Conservation (phyloP, 129 eudicot genomes). For the Scalesia atractyloides region DNA sequence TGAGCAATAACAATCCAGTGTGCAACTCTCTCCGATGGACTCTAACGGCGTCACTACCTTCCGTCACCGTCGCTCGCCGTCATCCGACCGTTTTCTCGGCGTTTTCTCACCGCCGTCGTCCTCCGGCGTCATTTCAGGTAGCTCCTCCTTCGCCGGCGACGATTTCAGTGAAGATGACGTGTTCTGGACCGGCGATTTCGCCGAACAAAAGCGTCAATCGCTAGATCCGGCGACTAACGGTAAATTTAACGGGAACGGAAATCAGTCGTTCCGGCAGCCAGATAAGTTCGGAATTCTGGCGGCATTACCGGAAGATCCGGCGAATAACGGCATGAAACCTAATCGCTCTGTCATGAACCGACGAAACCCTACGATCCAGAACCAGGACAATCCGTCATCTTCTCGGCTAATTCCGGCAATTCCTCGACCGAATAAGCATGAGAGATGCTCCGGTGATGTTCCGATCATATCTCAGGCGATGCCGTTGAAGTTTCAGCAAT, state of each 20-base stretch:
- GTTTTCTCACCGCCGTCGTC: conserved; percentile 63
- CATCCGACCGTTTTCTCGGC: conserved; percentile 66
- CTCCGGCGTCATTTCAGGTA: conserved; percentile 32
- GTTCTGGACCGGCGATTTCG: conserved; percentile 63
- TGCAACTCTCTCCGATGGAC: conserved; percentile 35
- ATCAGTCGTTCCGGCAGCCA: conserved; percentile 34
- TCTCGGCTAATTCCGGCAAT: conserved; percentile 45
- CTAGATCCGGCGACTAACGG: conserved; percentile 3
- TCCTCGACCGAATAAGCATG: conserved; percentile 48
- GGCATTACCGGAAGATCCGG: conserved; percentile 56
- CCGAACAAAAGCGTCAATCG: conserved; percentile 38
- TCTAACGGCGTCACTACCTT: conserved; percentile 43
- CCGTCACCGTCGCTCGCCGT: conserved; percentile 63
- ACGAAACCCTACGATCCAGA: conserved; percentile 40
- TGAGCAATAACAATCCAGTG: background rate
- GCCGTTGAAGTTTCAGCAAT: conserved; percentile 66
- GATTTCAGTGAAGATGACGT: conserved; percentile 77
- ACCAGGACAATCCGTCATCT: conserved; percentile 8
- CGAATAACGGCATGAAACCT: background rate
- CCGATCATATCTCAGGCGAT: conserved; percentile 33
- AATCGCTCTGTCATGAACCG: conserved; percentile 43
- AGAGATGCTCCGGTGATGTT: conserved; percentile 22
- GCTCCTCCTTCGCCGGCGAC: conserved; percentile 26
- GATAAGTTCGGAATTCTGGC: conserved; percentile 68
- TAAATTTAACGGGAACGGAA: background rate